Evolutionary conservation across 1,284 basidiomycete genomes (phyloP), one percentile per base, ranked within the genome.

Genomic region (Pseudozyma tsukubaensis): DNA sequence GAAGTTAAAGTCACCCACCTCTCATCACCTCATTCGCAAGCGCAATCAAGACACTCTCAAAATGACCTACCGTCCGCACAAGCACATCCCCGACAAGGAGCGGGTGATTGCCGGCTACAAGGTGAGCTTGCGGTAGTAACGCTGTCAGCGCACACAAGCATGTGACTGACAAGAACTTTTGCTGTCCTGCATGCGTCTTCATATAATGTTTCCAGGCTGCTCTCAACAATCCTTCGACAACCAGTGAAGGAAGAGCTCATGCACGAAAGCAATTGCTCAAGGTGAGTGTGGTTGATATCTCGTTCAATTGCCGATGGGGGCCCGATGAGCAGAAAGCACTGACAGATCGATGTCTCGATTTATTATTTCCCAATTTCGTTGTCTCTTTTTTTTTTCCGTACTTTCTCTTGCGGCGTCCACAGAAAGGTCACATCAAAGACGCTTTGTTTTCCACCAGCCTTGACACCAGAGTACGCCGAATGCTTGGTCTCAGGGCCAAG

Each of bases 151-250:
- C 37, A 39, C 37, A 39, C 16, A 39, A 8, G 16, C 37, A 29
- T 29, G 3, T 29, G 3, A 29, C 24, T 29, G 6, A 29, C 6
- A 29, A 29, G 24, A 29, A 3, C 24, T 29, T 32, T 13, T 34
- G 11, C 9, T 48, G n/a, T 29, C 29, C n/a, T n/a, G n/a, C n/a
- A n/a, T n/a, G n/a, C 14, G 45, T 32, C 8, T 34, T 48, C 4
- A 48, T 34, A 3, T 13, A 1, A 50, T 37, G 29, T 16, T n/a
- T 37, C 18, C 47, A 77, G 76, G 48, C 76, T 16, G 73, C 76
- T 2, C 73, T 78, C 45, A 78, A 78, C 59, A 78, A 78, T 34
- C 76, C 76, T 16, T 52, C 64, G 11, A 78, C 76, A 0, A 59
- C 61, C 2, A 72, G 56, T 39, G 76, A 76, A 43, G 76, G 59